phyloP scores from a whole-genome alignment of 1,284 basidiomycete genomes.

The Cutaneotrichosporon mucoides region DNA sequence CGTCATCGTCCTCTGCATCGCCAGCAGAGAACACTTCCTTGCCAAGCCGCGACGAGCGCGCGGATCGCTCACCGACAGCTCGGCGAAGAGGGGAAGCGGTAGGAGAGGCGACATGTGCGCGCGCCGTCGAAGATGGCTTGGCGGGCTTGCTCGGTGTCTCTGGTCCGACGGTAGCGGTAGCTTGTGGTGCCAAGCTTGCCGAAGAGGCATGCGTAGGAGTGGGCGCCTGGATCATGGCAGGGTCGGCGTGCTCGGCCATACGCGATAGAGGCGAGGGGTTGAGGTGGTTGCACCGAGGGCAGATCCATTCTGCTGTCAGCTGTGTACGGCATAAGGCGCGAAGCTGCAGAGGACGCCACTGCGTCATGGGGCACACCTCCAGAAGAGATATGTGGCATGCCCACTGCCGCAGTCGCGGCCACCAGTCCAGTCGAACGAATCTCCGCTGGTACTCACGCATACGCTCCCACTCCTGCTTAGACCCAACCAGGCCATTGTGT shows the following conservation, averaged over 20 bases:
- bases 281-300: conserved; percentile 47
- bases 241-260: conserved; percentile 4
- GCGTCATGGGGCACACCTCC: no score
- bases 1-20: conserved; percentile 22
- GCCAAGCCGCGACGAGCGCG: conserved; percentile 33
- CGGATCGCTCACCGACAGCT: conserved; percentile 21
- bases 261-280: conserved; percentile 40
- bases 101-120: conserved; percentile 8
- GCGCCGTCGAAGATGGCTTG: background rate
- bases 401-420: no score
- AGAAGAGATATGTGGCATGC: no score
- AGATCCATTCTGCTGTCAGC: conserved; percentile 43
- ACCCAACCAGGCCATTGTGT: conserved; percentile 90
- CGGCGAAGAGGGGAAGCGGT: conserved; percentile 24
- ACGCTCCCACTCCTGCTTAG: conserved; percentile 76
- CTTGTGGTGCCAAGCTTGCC: no score
- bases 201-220: no score
- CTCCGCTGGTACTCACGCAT: conserved; percentile 62
- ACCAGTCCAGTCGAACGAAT: no score
- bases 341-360: no score
- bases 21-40: conserved; percentile 39
- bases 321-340: no score
- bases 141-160: conserved; percentile 16
- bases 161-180: background rate
- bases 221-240: no score